Percentiles rank a stretch among this genome's conserved stretches.
These are phyloP conservation scores for Pestalotiopsis sp. DNA, from an alignment of 2,329 filamentous ascomycete species.

Conservation along the genomic window DNA sequence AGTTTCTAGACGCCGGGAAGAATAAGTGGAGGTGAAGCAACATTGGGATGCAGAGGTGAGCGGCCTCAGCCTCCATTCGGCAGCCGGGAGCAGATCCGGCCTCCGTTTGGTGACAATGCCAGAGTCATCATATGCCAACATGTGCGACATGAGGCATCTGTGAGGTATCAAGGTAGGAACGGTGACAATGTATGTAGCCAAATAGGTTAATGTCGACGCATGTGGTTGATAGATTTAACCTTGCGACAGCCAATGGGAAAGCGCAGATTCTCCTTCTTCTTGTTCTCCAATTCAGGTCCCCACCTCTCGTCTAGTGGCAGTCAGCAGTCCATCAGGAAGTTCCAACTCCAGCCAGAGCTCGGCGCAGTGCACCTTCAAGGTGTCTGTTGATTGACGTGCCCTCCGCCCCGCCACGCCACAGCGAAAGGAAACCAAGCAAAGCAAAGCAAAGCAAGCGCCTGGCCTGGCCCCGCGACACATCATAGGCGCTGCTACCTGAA, in stretches of 20 bases:
- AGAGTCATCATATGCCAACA: too few relatives aligned
- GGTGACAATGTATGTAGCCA: neutral
- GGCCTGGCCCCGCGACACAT: slow-evolving; percentile 21
- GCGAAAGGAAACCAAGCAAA: neutral
- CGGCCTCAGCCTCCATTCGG: too few relatives aligned
- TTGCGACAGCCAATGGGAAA: neutral
- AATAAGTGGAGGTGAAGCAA: too few relatives aligned
- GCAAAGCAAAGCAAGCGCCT: neutral
- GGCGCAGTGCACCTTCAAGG: neutral
- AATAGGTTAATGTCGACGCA: neutral
- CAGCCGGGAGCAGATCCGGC: too few relatives aligned
- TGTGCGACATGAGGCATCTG: too few relatives aligned
- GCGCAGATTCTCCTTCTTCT: neutral
- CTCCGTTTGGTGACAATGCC: too few relatives aligned
- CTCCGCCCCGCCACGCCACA: neutral
- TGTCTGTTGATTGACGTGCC: neutral
- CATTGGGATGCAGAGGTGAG: too few relatives aligned
- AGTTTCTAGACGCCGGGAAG: too few relatives aligned
- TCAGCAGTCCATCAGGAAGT: too few relatives aligned
- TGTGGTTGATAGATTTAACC: neutral
- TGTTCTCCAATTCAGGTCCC: neutral
- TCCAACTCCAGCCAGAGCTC: neutral
- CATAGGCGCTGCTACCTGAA: slow-evolving; percentile 27
- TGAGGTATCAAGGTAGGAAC: neutral
- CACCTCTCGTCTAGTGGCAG: too few relatives aligned